Evolutionary conservation across 495 filamentous ascomycete genomes (phyloP).

Genomic region (Aspergillus diversus): DNA sequence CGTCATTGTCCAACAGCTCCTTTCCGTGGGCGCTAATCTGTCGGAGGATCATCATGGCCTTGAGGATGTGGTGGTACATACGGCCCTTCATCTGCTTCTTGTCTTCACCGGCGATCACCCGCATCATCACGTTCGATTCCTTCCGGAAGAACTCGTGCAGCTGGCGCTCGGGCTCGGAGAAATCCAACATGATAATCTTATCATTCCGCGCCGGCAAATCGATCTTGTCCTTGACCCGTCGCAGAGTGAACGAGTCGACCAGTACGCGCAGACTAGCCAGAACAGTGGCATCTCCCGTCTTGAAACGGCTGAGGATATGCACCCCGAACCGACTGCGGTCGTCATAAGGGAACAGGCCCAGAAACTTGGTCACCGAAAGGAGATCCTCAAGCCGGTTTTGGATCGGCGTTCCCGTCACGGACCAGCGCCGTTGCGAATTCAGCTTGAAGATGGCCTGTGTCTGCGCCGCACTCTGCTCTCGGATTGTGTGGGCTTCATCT

Average conservation of each 20-base stretch:
- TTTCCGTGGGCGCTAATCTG: slow-evolving; percentile 89
- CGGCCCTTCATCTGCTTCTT: slow-evolving; percentile 73
- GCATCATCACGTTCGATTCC: slow-evolving; percentile 65
- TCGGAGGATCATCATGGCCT: slow-evolving; percentile 86
- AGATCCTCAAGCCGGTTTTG: slow-evolving; percentile 94
- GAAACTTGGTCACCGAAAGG: slow-evolving; percentile 84
- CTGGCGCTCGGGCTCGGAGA: slow-evolving; percentile 55
- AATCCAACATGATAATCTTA: slow-evolving; percentile 63
- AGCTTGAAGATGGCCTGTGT: slow-evolving; percentile 85
- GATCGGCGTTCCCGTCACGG: slow-evolving; percentile 89
- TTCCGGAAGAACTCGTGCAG: slow-evolving; percentile 65
- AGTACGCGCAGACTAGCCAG: slow-evolving; percentile 85
- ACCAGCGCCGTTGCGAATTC: slow-evolving; percentile 84
- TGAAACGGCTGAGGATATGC: slow-evolving; percentile 80
- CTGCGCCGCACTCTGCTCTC: slow-evolving; percentile 77
- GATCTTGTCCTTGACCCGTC: slow-evolving; percentile 91
- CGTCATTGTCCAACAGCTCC: slow-evolving; percentile 81
- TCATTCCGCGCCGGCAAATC: slow-evolving; percentile 77
- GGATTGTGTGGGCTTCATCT: slow-evolving; percentile 94
- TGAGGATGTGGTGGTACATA: slow-evolving; percentile 85
- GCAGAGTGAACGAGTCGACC: slow-evolving; percentile 87
- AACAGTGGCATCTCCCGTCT: slow-evolving; percentile 74
- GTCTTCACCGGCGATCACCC: slow-evolving; percentile 53
- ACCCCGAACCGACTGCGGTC: slow-evolving; percentile 72
- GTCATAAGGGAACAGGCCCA: slow-evolving; percentile 85